phyloP scores from a whole-genome alignment of 2,329 filamentous ascomycete species.

The Lachnellula cervina region DNA sequence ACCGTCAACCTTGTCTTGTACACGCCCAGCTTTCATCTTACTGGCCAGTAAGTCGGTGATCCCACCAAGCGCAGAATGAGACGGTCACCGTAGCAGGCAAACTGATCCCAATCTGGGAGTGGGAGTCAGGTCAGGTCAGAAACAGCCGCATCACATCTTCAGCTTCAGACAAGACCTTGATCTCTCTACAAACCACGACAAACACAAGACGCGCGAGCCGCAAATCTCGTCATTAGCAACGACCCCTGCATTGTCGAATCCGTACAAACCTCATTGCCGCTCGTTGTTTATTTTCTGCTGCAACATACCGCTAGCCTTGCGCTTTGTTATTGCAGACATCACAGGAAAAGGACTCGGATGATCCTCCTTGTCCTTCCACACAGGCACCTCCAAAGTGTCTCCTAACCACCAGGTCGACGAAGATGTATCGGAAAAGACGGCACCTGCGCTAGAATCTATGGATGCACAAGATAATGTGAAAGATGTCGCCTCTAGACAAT shows the following conservation, averaged over 20 bases:
- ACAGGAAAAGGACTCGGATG: constrained; percentile 27
- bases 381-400: constrained; percentile 32
- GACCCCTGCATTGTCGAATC: too few species aligned
- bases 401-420: constrained; percentile 24
- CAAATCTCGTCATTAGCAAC: background rate
- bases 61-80: background rate
- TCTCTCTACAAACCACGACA: background rate
- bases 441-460: constrained; percentile 30
- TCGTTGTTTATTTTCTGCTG: constrained; percentile 2
- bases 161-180: background rate
- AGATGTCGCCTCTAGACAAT: constrained; percentile 17
- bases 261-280: background rate
- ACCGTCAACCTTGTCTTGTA: background rate
- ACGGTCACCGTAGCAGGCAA: background rate
- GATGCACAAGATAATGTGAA: constrained; percentile 26
- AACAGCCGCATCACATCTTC: background rate
- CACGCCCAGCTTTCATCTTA: background rate
- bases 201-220: background rate
- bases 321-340: background rate
- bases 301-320: background rate
- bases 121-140: background rate
- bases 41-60: too few species aligned
- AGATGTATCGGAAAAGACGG: constrained; percentile 29
- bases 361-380: constrained; percentile 29
- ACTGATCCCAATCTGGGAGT: too few species aligned